Base-by-base conservation (phyloP, 768 basidiomycete species). In the Daedaleopsis sinensis region DNA sequence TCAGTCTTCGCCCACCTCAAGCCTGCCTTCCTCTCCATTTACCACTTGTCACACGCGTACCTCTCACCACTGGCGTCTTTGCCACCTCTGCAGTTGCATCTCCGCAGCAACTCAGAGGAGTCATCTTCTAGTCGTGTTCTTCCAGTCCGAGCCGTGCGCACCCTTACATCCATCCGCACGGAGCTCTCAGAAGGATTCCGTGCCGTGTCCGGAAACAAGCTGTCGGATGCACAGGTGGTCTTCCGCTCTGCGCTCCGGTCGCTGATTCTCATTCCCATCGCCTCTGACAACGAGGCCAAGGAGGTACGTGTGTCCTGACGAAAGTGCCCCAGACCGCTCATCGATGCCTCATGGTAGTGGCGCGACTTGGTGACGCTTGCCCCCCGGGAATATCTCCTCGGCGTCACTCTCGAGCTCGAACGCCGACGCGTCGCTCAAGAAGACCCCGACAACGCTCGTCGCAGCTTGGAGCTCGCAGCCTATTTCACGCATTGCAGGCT, bases 401-500 rank as follows among this genome's bases (percentile, higher is more conserved):
- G 95, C 43, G 89, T 98, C 13, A 89, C 90, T 7, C 87, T 98
- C 53, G 96, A 98, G 74, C 84, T 95, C 27, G 95, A 98, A 73
- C 89, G 94, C 59, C 85, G 95, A 67, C 87, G 89, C 39, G 80
- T 96, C 12, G 82, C 81, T 1, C 84, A 90, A 67, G 87, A 90
- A 58, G 91, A 96, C 27, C 93, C 96, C 0, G 89, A 93, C 53
- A 92, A 95, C 69, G 76, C 90, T 56, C 83, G 84, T 66, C 85
- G 96, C 55, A 89, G 86, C 69, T 84, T 99, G 63, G 96, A 98
- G 73, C 86, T 99, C 15, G 96, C 97, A 0, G 97, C 96, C 2
- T 98, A 98, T 81, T 99, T 99, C 76, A 96, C 97, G 5, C 94
- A 98, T 71, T 97, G 95, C 73, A 82, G 90, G 69, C 82, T 94